phyloP scores from a whole-genome alignment of 768 basidiomycete genomes.

The Tylopilus sp. region DNA sequence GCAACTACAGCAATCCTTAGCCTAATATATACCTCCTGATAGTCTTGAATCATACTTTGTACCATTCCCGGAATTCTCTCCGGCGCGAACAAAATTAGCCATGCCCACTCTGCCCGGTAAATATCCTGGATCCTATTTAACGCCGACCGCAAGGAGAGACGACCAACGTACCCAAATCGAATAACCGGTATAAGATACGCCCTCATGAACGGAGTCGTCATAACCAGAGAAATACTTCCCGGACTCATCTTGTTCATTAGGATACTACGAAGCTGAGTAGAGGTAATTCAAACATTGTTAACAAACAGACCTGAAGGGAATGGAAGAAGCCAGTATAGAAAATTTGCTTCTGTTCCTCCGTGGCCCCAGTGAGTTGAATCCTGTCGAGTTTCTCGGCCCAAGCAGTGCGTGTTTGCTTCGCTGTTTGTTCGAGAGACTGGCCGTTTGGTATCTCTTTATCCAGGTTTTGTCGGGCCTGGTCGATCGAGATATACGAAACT shows the following conservation, averaged over 20 bases:
- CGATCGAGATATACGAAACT: constrained; percentile 71
- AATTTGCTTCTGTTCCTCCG: constrained; percentile 42
- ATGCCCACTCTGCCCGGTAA: constrained; percentile 75
- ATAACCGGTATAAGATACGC: constrained; percentile 76
- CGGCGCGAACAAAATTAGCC: constrained; percentile 73
- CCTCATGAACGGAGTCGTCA: constrained; percentile 58
- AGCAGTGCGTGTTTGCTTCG: constrained; percentile 40
- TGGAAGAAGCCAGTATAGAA: constrained; percentile 67
- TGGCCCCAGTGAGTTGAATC: constrained; percentile 48
- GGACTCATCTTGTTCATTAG: constrained; percentile 69
- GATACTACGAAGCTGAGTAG: constrained; percentile 48
- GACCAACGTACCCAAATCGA: constrained; percentile 62
- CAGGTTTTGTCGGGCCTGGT: constrained; percentile 56
- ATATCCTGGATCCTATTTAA: constrained; percentile 53
- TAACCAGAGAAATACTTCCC: constrained; percentile 76
- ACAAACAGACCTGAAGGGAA: constrained; percentile 47
- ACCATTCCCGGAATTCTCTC: constrained; percentile 77
- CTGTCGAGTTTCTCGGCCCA: constrained; percentile 60
- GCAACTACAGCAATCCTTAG: not conserved
- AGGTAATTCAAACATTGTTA: not conserved
- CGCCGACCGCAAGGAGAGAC: not conserved
- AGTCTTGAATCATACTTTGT: constrained; percentile 78
- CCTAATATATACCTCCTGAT: constrained; percentile 45
- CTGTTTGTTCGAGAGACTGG: constrained; percentile 50
- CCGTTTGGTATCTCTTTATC: constrained; percentile 48